Percentiles rank a stretch among this genome's conserved stretches.
These are phyloP conservation scores for Microsporum canis DNA, from an alignment of 2,329 filamentous ascomycete species.

Conservation along the genomic window DNA sequence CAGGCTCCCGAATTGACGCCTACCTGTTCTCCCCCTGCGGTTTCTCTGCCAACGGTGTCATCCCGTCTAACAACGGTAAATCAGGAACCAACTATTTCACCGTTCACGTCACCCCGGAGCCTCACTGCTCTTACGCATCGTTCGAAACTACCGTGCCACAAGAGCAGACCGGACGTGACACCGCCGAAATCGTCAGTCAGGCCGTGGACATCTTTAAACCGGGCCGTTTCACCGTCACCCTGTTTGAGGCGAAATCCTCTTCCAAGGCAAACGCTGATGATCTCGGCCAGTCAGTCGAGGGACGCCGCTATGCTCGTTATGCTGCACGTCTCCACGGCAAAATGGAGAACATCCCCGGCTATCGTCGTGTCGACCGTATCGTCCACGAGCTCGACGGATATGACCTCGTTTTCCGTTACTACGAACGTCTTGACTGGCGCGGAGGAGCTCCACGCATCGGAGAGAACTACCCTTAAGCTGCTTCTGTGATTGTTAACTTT, in stretches of 20 bases:
- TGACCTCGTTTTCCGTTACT: slow-evolving; percentile 92
- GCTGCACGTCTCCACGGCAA: slow-evolving; percentile 37
- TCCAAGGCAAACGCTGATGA: slow-evolving; percentile 22
- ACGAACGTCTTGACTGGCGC: slow-evolving; percentile 76
- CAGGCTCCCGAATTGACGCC: slow-evolving; percentile 85
- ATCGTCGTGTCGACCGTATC: slow-evolving; percentile 82
- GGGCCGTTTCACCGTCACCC: slow-evolving; percentile 90
- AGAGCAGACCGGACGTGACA: slow-evolving; percentile 75
- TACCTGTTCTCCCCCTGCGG: slow-evolving; percentile 95
- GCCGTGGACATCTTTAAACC: slow-evolving; percentile 95
- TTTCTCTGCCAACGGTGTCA: slow-evolving; percentile 92
- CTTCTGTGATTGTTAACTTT: background rate
- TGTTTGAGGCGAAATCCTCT: slow-evolving; percentile 73
- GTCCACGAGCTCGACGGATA: slow-evolving; percentile 97
- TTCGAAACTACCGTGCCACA: slow-evolving; percentile 98
- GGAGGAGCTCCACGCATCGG: slow-evolving; percentile 53
- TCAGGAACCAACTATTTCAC: slow-evolving; percentile 80
- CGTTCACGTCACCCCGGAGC: slow-evolving; percentile 94
- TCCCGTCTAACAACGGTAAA: slow-evolving; percentile 58
- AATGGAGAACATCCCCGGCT: slow-evolving; percentile 74
- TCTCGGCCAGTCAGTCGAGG: slow-evolving; percentile 25
- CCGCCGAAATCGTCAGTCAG: slow-evolving; percentile 80
- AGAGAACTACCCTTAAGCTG: slow-evolving; percentile 29
- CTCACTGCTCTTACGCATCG: slow-evolving; percentile 91
- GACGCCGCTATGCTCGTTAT: slow-evolving; percentile 34